These are phyloP conservation scores for Avena sativa DNA, from an alignment of 176 grass and related monocot genomes.

Conservation along the genomic window DNA sequence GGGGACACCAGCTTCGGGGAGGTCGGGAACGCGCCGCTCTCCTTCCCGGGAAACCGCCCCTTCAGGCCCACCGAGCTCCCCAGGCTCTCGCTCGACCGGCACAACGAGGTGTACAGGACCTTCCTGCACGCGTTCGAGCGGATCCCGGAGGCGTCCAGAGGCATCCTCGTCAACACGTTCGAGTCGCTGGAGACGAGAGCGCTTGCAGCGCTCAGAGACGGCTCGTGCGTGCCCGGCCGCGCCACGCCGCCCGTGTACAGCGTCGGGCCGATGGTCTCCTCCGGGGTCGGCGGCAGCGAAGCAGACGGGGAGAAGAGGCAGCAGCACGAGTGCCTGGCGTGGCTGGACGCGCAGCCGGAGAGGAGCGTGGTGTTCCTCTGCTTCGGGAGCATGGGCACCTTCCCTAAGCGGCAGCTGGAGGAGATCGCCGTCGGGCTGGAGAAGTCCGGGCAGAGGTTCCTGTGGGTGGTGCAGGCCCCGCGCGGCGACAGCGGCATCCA, in stretches of 20 bases:
- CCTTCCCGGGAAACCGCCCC: slow-evolving; percentile 2
- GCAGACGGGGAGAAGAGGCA: background rate
- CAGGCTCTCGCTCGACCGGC: background rate
- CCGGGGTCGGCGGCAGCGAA: too few relatives aligned
- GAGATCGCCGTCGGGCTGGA: slow-evolving; percentile 30
- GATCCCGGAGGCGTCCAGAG: background rate
- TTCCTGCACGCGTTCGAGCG: slow-evolving; percentile 25
- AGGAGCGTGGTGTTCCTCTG: slow-evolving; percentile 55
- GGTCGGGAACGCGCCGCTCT: slow-evolving; percentile 25
- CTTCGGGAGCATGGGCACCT: slow-evolving; percentile 52
- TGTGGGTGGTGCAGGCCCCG: slow-evolving; percentile 29
- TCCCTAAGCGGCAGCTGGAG: background rate
- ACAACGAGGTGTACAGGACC: slow-evolving; percentile 19
- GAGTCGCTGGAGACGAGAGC: slow-evolving; percentile 7
- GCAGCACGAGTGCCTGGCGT: slow-evolving; percentile 44
- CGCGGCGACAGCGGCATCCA: background rate
- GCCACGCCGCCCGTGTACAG: background rate
- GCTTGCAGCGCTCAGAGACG: background rate
- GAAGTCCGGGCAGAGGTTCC: slow-evolving; percentile 6
- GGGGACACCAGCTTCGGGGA: slow-evolving; percentile 8
- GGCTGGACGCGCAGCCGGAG: slow-evolving; percentile 51
- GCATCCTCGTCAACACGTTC: slow-evolving; percentile 21
- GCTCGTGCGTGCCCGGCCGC: background rate
- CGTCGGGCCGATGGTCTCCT: slow-evolving; percentile 3
- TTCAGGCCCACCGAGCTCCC: slow-evolving; percentile 23